phyloP scores from a whole-genome alignment of 2,329 filamentous ascomycete species.

The Exophiala spinifera region DNA sequence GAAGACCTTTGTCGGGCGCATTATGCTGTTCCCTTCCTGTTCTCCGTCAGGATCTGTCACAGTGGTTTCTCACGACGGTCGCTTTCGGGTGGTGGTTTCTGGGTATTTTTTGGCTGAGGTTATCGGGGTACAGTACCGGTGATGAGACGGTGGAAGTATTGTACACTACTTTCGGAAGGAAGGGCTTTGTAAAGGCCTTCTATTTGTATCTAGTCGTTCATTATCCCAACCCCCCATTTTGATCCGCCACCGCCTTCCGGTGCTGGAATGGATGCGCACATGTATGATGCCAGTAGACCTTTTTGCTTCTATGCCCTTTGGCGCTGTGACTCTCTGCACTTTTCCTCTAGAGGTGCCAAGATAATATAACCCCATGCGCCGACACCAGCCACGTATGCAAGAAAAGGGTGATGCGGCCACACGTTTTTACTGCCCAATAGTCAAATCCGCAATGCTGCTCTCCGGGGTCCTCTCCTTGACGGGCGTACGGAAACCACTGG shows the following conservation, averaged over 20 bases:
- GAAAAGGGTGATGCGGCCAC: too few relatives aligned
- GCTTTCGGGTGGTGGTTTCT: background rate
- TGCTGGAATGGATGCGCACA: background rate
- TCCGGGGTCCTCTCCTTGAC: slow-evolving; percentile 22
- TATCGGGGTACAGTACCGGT: too few relatives aligned
- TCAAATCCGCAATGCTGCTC: slow-evolving; percentile 22
- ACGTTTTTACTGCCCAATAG: background rate
- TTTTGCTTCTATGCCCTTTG: too few relatives aligned
- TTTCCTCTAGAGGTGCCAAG: too few relatives aligned
- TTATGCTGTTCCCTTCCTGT: too few relatives aligned
- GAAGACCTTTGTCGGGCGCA: background rate
- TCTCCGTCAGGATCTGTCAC: too few relatives aligned
- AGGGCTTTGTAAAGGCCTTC: background rate
- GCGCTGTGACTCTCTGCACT: too few relatives aligned
- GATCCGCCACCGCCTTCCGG: background rate
- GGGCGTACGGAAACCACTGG: slow-evolving; percentile 19
- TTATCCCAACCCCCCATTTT: background rate
- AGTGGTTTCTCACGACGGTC: background rate
- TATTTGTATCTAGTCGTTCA: slow-evolving; percentile 1
- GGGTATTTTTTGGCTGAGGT: slow-evolving; percentile 16
- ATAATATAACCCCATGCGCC: too few relatives aligned
- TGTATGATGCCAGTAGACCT: background rate
- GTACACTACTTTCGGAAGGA: background rate
- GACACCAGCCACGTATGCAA: too few relatives aligned
- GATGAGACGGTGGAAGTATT: background rate